Conservation (phyloP, 345 rosid species). For the Gossypium sturtianum region DNA sequence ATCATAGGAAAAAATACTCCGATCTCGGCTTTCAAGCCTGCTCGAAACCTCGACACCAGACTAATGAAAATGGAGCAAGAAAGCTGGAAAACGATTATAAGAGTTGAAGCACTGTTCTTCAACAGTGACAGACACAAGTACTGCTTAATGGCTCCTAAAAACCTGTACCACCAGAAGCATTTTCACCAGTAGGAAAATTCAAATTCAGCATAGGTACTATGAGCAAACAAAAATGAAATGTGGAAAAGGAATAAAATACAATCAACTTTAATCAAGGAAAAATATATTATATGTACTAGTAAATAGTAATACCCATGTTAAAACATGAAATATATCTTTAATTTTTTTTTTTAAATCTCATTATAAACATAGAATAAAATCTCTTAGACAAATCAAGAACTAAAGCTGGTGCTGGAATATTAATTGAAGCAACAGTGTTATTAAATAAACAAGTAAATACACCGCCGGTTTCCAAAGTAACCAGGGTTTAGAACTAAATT, state of each 20-base stretch:
- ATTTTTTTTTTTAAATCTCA: too few relatives aligned
- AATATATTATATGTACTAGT: neutral
- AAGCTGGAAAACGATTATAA: conserved; percentile 97
- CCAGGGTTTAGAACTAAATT: neutral
- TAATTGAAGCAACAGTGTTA: neutral
- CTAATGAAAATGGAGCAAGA: conserved; percentile 99
- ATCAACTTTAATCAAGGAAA: neutral
- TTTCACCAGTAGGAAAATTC: conserved; percentile 29
- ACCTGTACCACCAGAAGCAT: conserved; percentile 49
- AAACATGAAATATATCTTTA: neutral
- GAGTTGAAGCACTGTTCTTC: conserved; percentile 95
- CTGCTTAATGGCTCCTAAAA: conserved; percentile 96
- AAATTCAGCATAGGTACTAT: neutral
- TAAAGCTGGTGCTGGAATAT: neutral
- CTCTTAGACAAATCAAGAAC: neutral
- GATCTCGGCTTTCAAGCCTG: conserved; percentile 98
- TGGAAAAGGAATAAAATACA: neutral
- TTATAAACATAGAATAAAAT: neutral
- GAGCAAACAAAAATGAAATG: neutral
- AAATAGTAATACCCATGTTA: neutral
- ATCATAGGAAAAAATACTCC: conserved; percentile 99
- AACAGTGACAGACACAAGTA: conserved; percentile 86
- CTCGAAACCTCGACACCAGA: conserved; percentile 92
- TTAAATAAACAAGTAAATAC: neutral
- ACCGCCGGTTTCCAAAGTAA: neutral